Conservation (phyloP, 2,329 filamentous ascomycete genomes). For the Rutstroemia sp. region DNA sequence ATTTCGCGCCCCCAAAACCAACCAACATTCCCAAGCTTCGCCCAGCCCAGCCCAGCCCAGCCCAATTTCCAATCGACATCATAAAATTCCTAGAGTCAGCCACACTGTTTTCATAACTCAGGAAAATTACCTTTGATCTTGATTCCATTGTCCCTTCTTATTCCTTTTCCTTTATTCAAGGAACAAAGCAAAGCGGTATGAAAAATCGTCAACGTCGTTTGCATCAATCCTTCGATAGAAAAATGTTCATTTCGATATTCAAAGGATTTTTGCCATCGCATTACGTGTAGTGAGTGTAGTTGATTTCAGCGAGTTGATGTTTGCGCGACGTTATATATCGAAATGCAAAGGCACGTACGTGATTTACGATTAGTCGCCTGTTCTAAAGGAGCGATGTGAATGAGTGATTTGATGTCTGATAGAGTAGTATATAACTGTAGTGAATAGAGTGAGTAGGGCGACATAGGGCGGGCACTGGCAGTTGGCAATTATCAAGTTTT, state of each 20-base stretch:
- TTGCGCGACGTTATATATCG: background rate
- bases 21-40: too few relatives aligned
- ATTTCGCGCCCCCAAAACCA: too few relatives aligned
- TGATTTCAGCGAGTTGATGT: background rate
- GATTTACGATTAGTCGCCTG: conserved; percentile 14
- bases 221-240: background rate
- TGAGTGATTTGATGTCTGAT: conserved; percentile 6
- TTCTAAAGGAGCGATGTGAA: background rate
- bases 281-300: too few relatives aligned
- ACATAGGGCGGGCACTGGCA: conserved; percentile 11
- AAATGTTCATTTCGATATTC: too few relatives aligned
- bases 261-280: too few relatives aligned
- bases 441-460: conserved; percentile 6
- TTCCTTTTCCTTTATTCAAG: background rate
- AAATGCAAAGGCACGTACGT: conserved; percentile 6
- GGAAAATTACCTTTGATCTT: background rate
- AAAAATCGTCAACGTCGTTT: background rate
- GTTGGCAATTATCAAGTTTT: conserved; percentile 21
- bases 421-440: background rate
- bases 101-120: background rate
- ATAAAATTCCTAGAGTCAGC: conserved; percentile 1
- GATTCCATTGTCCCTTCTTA: background rate
- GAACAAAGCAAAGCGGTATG: too few relatives aligned
- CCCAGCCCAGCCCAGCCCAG: too few relatives aligned
- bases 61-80: background rate